phyloP scores from a whole-genome alignment of 257 asterid species.

The Solanum medicagineum region DNA sequence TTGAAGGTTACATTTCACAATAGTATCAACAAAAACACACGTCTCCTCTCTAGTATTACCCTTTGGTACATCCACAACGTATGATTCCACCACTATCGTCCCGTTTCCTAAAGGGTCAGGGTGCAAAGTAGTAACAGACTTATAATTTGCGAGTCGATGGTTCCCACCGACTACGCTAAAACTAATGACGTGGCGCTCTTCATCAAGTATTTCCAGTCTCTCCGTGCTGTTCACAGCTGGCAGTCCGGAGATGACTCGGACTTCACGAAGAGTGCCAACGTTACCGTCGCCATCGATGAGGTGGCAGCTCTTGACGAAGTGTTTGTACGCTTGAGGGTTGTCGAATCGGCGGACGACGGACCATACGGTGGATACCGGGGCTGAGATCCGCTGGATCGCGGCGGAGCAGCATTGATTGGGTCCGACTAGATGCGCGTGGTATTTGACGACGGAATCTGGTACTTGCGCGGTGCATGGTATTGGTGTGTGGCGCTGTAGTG shows the following conservation, averaged over 20 bases:
- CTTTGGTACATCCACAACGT: constrained; percentile 1
- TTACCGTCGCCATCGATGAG: constrained; percentile 1
- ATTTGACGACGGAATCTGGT: constrained; percentile 1
- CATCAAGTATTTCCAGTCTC: background rate
- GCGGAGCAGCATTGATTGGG: constrained; percentile 6
- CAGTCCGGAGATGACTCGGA: constrained; percentile 3
- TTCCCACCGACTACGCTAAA: constrained; percentile 9
- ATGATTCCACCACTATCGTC: background rate
- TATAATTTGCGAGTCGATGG: constrained; percentile 1
- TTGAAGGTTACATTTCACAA: constrained; percentile 7
- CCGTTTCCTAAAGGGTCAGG: background rate
- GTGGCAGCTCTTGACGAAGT: constrained; percentile 4
- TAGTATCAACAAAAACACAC: background rate
- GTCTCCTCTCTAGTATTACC: constrained; percentile 1
- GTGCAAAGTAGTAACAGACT: background rate
- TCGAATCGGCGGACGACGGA: constrained; percentile 6
- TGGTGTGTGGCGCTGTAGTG: background rate
- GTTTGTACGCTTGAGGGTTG: constrained; percentile 6
- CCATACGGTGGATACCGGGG: constrained; percentile 4
- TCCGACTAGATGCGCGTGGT: background rate
- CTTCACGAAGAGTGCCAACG: background rate
- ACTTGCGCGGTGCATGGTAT: background rate
- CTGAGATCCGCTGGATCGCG: constrained; percentile 1
- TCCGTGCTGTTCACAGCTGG: constrained; percentile 9
- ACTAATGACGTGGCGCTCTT: constrained; percentile 2